Percentiles rank a stretch among this genome's conserved stretches.
Conservation (phyloP, 345 rosid genomes). For the Gossypium mustelinum region DNA sequence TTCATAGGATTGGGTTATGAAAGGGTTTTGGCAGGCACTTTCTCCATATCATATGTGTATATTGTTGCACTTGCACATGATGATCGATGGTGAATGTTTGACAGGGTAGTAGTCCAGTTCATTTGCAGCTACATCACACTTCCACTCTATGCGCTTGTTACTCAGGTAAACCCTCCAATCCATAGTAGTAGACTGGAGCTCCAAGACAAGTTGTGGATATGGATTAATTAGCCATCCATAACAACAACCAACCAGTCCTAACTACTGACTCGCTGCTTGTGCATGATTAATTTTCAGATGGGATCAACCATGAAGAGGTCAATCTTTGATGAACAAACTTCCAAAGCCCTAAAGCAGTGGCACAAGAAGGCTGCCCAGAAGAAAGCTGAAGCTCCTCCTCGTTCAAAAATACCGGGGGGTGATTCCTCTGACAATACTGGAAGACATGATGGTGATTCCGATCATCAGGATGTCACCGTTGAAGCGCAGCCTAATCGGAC, state of each 20-base stretch:
- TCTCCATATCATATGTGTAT: not conserved
- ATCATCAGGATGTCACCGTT: not conserved
- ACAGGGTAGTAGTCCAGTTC: constrained; percentile 71
- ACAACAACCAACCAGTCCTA: no score
- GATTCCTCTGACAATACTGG: constrained; percentile 16
- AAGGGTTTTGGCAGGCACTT: not conserved
- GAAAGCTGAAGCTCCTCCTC: constrained; percentile 23
- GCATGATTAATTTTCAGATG: constrained; percentile 46
- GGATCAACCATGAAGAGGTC: constrained; percentile 94
- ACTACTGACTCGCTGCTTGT: not conserved
- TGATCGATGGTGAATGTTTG: not conserved
- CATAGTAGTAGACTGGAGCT: no score
- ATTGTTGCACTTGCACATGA: not conserved
- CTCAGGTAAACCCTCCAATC: constrained; percentile 50
- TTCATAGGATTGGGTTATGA: no score
- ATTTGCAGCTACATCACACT: constrained; percentile 90
- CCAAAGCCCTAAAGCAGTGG: constrained; percentile 81
- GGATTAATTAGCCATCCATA: no score
- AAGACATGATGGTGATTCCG: not conserved
- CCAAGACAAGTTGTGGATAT: no score
- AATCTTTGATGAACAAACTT: constrained; percentile 86
- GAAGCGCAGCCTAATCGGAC: not conserved
- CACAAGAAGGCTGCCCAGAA: constrained; percentile 60
- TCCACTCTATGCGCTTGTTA: constrained; percentile 95
- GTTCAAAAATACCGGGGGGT: constrained; percentile 28